Conservation (phyloP, 176 grass and related monocot genomes). For the Phoenix roebelenii region DNA sequence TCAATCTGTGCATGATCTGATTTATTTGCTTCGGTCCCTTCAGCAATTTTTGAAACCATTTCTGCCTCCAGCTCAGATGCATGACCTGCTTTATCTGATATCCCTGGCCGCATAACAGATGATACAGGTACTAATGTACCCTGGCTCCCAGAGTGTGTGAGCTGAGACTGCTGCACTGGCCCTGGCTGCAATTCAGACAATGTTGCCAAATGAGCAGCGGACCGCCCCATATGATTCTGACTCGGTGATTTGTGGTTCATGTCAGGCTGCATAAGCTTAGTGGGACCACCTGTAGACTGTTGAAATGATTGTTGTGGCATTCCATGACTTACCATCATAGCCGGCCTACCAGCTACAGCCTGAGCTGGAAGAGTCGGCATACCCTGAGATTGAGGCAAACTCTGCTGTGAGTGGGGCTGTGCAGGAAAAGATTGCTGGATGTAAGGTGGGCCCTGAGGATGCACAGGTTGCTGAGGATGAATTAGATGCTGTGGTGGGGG, state of each 20-base stretch:
- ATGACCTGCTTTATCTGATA: slow-evolving; percentile 13
- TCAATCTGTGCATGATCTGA: slow-evolving; percentile 6
- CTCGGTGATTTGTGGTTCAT: slow-evolving; percentile 24
- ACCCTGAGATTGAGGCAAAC: slow-evolving; percentile 13
- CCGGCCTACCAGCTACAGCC: slow-evolving; percentile 15
- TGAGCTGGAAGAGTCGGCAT: slow-evolving; percentile 25
- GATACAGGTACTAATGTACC: slow-evolving; percentile 11
- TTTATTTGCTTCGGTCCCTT: slow-evolving; percentile 14
- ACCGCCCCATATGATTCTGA: background rate
- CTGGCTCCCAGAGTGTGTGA: slow-evolving; percentile 15
- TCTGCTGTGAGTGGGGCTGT: slow-evolving; percentile 7
- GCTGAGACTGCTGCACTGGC: slow-evolving; percentile 3
- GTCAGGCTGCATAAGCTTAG: slow-evolving; percentile 15
- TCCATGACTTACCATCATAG: slow-evolving; percentile 24
- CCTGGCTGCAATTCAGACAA: background rate
- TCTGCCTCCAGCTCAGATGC: background rate
- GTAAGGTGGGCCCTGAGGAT: slow-evolving; percentile 27
- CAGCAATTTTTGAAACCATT: slow-evolving; percentile 23
- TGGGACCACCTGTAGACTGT: slow-evolving; percentile 23
- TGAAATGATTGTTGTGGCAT: slow-evolving; percentile 39
- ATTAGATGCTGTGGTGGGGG: slow-evolving; percentile 34
- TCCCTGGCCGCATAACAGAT: slow-evolving; percentile 17
- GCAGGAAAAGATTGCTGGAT: slow-evolving; percentile 27
- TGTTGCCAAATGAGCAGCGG: slow-evolving; percentile 3
- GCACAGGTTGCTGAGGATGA: slow-evolving; percentile 26